Conservation (phyloP, 176 grass and related monocot genomes). For the Ampelocalamus luodianensis region DNA sequence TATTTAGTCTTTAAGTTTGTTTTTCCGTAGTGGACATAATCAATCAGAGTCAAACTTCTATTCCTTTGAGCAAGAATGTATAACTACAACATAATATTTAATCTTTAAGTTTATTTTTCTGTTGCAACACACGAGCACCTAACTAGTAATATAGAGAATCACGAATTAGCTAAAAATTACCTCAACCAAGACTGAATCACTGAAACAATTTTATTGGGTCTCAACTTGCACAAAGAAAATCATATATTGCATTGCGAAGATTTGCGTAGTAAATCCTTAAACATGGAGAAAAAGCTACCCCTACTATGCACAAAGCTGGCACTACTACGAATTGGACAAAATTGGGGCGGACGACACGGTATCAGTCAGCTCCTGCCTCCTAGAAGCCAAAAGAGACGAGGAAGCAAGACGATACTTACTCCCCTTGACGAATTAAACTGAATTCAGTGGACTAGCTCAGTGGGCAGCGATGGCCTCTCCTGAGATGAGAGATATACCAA, state of each 20-base stretch:
- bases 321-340: constrained; percentile 51
- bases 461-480: constrained; percentile 50
- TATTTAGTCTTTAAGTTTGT: no score
- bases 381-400: neutral
- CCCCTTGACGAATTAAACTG: neutral
- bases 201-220: neutral
- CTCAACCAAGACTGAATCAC: neutral
- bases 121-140: no score
- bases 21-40: no score
- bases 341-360: constrained; percentile 52
- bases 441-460: constrained; percentile 19
- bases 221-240: neutral
- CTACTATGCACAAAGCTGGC: constrained; percentile 50
- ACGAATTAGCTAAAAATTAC: no score
- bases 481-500: constrained; percentile 55
- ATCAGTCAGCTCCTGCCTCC: constrained; percentile 54
- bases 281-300: neutral
- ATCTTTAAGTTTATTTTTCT: no score
- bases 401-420: neutral
- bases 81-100: no score
- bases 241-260: neutral
- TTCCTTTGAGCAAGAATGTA: no score
- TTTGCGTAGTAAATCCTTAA: constrained; percentile 2
- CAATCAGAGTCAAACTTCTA: no score
- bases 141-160: no score